A percentile compares a stretch with the other conserved stretches of the same genome.
Evolutionary conservation across 2,329 filamentous ascomycete genomes (phyloP).

Genomic region (Emergomyces orientalis): DNA sequence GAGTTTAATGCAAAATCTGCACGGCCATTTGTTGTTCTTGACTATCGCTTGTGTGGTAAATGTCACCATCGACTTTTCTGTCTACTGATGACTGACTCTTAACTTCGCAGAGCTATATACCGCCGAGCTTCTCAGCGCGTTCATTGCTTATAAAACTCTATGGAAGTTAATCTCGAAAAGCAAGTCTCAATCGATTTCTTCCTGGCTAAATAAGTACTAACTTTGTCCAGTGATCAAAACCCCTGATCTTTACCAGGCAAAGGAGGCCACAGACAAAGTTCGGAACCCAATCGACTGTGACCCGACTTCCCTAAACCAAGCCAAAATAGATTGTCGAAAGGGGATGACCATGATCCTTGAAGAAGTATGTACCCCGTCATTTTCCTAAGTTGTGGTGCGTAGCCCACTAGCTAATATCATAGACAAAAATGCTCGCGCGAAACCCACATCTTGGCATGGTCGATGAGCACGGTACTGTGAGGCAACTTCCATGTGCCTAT

Average conservation of each 20-base stretch:
- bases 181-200: background rate
- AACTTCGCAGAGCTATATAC: conserved; percentile 21
- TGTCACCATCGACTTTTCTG: background rate
- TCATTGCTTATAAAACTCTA: conserved; percentile 27
- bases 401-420: background rate
- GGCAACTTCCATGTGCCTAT: conserved; percentile 7
- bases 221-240: conserved; percentile 11
- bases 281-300: conserved; percentile 10
- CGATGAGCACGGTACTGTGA: conserved; percentile 9
- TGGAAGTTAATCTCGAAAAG: conserved; percentile 21
- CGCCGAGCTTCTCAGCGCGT: conserved; percentile 24
- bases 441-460: conserved; percentile 11
- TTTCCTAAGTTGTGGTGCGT: background rate
- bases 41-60: conserved; percentile 25
- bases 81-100: background rate
- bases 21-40: conserved; percentile 20
- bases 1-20: conserved; percentile 21
- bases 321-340: conserved; percentile 11
- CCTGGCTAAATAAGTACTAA: background rate
- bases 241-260: conserved; percentile 9
- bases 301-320: conserved; percentile 10
- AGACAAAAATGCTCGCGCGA: conserved; percentile 12
- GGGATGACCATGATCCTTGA: conserved; percentile 15
- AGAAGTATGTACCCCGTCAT: conserved; percentile 6
- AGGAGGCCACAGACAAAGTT: conserved; percentile 4